Conservation (phyloP, 306 rosid species). For the Psophocarpus tetragonolobus region DNA sequence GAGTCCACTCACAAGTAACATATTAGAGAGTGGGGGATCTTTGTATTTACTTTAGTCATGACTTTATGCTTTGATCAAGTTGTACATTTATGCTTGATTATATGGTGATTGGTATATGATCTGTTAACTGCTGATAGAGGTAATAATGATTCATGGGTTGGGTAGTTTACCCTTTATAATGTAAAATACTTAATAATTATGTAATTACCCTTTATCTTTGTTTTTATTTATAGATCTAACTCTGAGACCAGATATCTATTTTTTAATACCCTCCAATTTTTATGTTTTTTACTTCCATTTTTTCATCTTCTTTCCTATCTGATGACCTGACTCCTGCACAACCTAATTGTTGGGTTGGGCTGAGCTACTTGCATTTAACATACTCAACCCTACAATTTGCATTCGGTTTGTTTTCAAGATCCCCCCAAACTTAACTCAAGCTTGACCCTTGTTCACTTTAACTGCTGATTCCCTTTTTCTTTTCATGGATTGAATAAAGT, state of each 20-base stretch:
- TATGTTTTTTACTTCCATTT: not conserved
- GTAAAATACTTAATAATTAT: not conserved
- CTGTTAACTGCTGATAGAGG: conserved; percentile 1
- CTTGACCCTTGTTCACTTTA: not conserved
- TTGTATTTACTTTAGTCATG: not conserved
- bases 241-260: not conserved
- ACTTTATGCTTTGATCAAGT: not conserved
- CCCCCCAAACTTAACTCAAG: not conserved
- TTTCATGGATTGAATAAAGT: conserved; percentile 1
- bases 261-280: not conserved
- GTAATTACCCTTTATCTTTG: not conserved
- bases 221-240: not conserved
- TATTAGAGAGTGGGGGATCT: not conserved
- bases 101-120: conserved; percentile 3
- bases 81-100: not conserved
- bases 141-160: too few relatives aligned
- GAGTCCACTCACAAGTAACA: not conserved
- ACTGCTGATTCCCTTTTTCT: not conserved
- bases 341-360: not conserved
- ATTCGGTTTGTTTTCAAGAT: not conserved
- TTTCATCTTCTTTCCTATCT: not conserved
- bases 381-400: not conserved
- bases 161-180: too few relatives aligned
- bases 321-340: not conserved
- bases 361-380: not conserved